Percentiles rank a stretch among this genome's conserved stretches.
Evolutionary conservation across 164 flowering plant species (phyloP).

Genomic region (Berberis vulgaris): DNA sequence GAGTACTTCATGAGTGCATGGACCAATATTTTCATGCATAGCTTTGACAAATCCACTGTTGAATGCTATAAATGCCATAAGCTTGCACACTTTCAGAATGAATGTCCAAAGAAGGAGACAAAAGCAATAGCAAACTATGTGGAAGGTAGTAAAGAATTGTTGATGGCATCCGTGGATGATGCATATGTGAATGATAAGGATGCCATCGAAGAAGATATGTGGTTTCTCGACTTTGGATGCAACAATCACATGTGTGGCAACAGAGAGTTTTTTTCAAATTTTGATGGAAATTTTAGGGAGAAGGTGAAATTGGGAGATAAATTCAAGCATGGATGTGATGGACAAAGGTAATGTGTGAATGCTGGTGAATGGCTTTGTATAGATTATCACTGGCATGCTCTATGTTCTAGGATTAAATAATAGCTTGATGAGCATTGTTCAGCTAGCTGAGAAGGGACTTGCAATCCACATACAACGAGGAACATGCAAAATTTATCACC

Average conservation of each 20-base stretch:
- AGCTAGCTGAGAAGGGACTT: constrained; percentile 7
- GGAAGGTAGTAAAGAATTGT: neutral
- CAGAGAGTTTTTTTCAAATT: neutral
- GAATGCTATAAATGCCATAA: constrained; percentile 4
- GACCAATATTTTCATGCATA: too few relatives aligned
- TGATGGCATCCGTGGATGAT: constrained; percentile 1
- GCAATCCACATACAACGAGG: neutral
- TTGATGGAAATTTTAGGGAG: neutral
- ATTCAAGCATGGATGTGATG: too few relatives aligned
- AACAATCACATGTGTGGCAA: constrained; percentile 6
- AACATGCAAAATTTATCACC: constrained; percentile 1
- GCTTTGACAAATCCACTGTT: neutral
- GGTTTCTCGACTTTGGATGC: too few relatives aligned
- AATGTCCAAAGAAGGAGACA: neutral
- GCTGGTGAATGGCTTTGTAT: neutral
- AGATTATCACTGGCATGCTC: neutral
- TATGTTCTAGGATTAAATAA: constrained; percentile 7
- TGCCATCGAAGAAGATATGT: neutral
- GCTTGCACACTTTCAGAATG: too few relatives aligned
- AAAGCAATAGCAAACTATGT: neutral
- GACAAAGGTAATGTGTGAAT: constrained; percentile 5
- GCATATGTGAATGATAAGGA: too few relatives aligned
- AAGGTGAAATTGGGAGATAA: too few relatives aligned
- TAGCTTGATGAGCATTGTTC: constrained; percentile 8
- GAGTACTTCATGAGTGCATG: too few relatives aligned